Evolutionary conservation across 257 asterid genomes (phyloP), one percentile per base, ranked within the genome.

Genomic region (Solanum virginianum): DNA sequence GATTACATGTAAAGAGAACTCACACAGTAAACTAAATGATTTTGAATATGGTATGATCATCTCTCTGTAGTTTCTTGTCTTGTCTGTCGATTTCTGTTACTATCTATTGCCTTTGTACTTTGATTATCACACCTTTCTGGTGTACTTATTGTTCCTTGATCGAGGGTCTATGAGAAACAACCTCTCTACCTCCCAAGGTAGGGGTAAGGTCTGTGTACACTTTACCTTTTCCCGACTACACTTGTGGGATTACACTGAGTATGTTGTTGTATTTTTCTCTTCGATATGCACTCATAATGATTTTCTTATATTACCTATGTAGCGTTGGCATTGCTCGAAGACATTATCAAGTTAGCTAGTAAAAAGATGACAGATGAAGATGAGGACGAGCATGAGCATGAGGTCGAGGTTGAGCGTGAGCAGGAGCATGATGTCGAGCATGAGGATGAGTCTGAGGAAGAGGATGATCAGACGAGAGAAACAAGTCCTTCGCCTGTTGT

Each of bases 301-400:
- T 47, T 66, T 80, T 56, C 45, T 22, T 77, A 53, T 26, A 10
- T 77, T 16, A 24, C 10, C 26, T 24, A 24, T 57, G 6, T 85
- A 96, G 99, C 93, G 20, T 85, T 91, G 84, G 89, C 86, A 63
- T 83, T 93, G 88, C 96, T 96, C 39, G 97, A 93, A 26, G 98
- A 95, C 83, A 84, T 94, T 11, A 92, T 90, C 74, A 93, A 91
- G 88, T 86, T 96, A 57, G 94, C 93, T 32, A 87, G 97, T 70
- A 96, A 90, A 18, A 91, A 94, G 57, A 92, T 89, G 82, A 87
- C 85, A 88, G 95, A 93, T 45, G 97, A 90, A 17, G 95, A 91
- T 49, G 97, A 95, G 39, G 51, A 16, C 1, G 10, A 51, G 51
- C 10, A 0, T 11, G 84, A 89, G 32, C 97, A 91, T 53, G 97